Evolutionary conservation across 1,139 yeast genomes (phyloP).

Genomic region (Saccharomycopsis hybrid): DNA sequence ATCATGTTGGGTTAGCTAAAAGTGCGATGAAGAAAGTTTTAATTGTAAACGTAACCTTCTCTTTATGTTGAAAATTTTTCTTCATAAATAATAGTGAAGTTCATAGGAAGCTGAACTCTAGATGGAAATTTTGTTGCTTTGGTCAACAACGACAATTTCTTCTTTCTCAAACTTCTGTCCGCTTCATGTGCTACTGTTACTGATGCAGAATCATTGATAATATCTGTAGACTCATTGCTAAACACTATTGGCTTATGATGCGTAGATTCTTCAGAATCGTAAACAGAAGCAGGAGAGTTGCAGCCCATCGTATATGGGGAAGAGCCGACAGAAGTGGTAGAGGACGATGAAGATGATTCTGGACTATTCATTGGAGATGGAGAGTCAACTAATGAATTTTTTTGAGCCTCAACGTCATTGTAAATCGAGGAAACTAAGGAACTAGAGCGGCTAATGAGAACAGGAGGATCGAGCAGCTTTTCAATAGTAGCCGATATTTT

Average conservation of each 20-base stretch:
- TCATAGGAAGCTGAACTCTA: slow-evolving; percentile 13
- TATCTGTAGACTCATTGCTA: no score
- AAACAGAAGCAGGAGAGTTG: slow-evolving; percentile 8
- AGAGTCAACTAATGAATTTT: no score
- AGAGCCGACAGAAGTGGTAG: not conserved
- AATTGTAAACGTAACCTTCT: no score
- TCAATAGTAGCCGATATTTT: not conserved
- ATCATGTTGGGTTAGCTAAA: no score
- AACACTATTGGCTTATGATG: no score
- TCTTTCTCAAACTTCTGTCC: no score
- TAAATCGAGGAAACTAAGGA: not conserved
- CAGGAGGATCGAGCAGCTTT: not conserved
- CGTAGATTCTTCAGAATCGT: slow-evolving; percentile 5
- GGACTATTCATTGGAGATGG: not conserved
- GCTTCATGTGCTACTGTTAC: no score
- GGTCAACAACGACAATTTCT: no score
- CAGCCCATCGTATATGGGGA: not conserved
- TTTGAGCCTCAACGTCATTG: no score
- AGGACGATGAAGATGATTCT: not conserved
- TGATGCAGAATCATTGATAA: no score
- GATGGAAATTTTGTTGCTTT: slow-evolving; percentile 6
- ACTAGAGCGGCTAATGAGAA: not conserved
- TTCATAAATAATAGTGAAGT: slow-evolving; percentile 14
- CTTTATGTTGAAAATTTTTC: slow-evolving; percentile 8
- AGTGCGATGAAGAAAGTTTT: no score